phyloP scores from a whole-genome alignment of 139 green algal genomes.

The Chlamydomonas sp. region DNA sequence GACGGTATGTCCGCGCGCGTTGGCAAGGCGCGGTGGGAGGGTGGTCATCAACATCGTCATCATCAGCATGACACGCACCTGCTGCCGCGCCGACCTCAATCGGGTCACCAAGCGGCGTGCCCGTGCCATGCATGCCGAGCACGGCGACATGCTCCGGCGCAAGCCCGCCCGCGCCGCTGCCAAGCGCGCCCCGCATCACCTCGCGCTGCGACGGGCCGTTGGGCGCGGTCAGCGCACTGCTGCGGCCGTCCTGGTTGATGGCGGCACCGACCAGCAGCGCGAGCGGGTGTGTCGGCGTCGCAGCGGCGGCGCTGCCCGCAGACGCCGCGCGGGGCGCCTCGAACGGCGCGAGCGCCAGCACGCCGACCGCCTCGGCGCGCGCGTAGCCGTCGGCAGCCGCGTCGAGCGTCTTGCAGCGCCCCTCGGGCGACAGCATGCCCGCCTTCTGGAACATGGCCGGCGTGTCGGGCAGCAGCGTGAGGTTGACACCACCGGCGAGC shows the following conservation, averaged over 20 bases:
- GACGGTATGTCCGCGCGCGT: not conserved
- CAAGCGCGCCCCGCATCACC: constrained; percentile 56
- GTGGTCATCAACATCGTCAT: not conserved
- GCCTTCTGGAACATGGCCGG: constrained; percentile 33
- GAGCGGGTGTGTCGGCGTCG: constrained; percentile 20
- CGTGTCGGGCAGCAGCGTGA: constrained; percentile 48
- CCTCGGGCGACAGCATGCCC: constrained; percentile 57
- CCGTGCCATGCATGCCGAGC: constrained; percentile 73
- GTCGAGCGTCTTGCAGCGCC: constrained; percentile 76
- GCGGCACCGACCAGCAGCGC: constrained; percentile 49
- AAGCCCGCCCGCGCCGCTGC: constrained; percentile 22
- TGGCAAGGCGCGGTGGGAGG: not conserved
- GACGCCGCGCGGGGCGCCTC: not conserved
- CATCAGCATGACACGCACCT: constrained; percentile 21
- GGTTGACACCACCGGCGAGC: constrained; percentile 70
- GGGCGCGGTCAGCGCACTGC: constrained; percentile 74
- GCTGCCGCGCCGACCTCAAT: constrained; percentile 51
- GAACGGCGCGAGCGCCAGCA: constrained; percentile 26
- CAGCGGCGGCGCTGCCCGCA: constrained; percentile 31
- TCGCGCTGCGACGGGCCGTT: constrained; percentile 76
- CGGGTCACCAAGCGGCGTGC: constrained; percentile 68
- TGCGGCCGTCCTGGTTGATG: constrained; percentile 88
- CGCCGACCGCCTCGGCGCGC: constrained; percentile 50
- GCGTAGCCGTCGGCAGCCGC: constrained; percentile 69
- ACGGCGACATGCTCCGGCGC: constrained; percentile 22